Base-by-base conservation (phyloP, 2,329 filamentous ascomycete genomes). In the Madurella mycetomatis region DNA sequence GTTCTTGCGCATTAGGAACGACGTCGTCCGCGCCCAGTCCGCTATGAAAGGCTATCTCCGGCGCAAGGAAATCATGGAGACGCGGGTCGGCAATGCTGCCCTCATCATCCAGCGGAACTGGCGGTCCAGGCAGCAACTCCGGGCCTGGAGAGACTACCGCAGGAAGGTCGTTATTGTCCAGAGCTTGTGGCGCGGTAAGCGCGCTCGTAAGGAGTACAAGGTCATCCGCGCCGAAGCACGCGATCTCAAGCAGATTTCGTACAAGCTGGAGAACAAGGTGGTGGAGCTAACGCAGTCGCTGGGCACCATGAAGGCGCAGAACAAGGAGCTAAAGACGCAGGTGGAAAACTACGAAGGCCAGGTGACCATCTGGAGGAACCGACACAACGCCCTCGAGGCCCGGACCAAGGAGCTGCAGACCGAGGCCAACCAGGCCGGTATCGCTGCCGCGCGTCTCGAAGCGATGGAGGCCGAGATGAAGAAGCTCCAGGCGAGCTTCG, bases 221-320 rank as follows among this genome's bases (percentile, higher is more conserved):
- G 84, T 78, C 64, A 76, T 95, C 58, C 90, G 94, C 63, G 92
- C 96, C 73, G 94, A 99, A 73, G 94, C 94, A 61, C 88, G 94
- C 68, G 95, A 99, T 76, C 83, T 99, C 70, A 97, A 97, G 80
- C 92, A 97, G 73, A 99, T 99, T 64, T 97, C 94, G 2, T 99
- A 99, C 80, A 97, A 96, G 78, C 78, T 99, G 65, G 94, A 99
- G 73, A 97, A 99, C 81, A 99, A 99, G 84, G 94, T 99, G 59
- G 90, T 99, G 59, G 94, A 99, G 76, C 82, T 99, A 66, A 99
- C 94, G 1, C 94, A 99, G 72, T 90, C 87, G 47, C 75, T 99
- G 64, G 92, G 94, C 62, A 86, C 90, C 9, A 87, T 96, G 81
- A 96, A 95, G 77, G 83, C 86, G 59, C 90, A 96, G 74, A 99